Conservation (phyloP, 1,284 basidiomycete genomes). For the Gymnopus androsaceus region DNA sequence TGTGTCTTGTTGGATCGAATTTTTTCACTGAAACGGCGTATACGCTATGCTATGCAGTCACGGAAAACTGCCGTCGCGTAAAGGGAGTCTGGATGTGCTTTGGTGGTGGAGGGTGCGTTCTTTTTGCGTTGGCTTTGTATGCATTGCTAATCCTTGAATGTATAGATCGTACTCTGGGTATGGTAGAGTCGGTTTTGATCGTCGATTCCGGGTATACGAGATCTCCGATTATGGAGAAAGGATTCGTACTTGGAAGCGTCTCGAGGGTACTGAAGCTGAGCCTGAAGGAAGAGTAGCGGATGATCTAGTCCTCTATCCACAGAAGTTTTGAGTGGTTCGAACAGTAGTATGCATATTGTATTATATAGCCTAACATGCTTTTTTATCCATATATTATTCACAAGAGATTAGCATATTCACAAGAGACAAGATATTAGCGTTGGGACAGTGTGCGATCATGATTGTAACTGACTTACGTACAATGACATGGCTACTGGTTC, state of each 20-base stretch:
- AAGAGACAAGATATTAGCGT: too few species aligned
- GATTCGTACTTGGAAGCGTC: slow-evolving; percentile 87
- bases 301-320: slow-evolving; percentile 45
- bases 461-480: too few species aligned
- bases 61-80: slow-evolving; percentile 85
- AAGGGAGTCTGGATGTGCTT: slow-evolving; percentile 93
- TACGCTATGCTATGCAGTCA: slow-evolving; percentile 47
- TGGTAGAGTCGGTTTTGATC: slow-evolving; percentile 82
- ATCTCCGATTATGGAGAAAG: slow-evolving; percentile 88
- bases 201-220: slow-evolving; percentile 86
- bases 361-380: too few species aligned
- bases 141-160: slow-evolving; percentile 10
- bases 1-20: background rate
- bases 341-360: too few species aligned
- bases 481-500: too few species aligned
- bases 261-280: slow-evolving; percentile 59
- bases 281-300: slow-evolving; percentile 50
- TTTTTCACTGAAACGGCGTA: too few species aligned
- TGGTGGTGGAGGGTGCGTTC: slow-evolving; percentile 79
- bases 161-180: slow-evolving; percentile 83
- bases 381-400: too few species aligned
- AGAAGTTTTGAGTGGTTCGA: too few species aligned
- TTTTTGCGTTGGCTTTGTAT: slow-evolving; percentile 7
- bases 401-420: too few species aligned
- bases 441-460: too few species aligned